Evolutionary conservation across 2,329 filamentous ascomycete species (phyloP).

Genomic region (Claviceps citrina): DNA sequence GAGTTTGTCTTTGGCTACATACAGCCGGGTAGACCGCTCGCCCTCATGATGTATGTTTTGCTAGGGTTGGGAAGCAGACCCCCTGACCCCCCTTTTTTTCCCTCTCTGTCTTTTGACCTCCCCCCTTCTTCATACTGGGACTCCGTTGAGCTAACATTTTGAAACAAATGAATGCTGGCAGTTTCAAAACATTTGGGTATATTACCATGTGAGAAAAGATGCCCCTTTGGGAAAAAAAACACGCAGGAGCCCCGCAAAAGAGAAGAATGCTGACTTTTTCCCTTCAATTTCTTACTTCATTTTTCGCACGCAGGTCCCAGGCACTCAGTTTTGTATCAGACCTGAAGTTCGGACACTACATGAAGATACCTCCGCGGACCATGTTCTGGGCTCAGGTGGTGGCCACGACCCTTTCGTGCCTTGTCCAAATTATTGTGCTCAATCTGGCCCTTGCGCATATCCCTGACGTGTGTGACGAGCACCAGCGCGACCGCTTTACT

Average conservation of each 20-base stretch:
- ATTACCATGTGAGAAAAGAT: conserved; percentile 36
- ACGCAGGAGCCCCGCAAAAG: too few species aligned
- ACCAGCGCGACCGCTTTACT: conserved; percentile 43
- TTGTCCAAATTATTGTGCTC: conserved; percentile 50
- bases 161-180: conserved; percentile 10
- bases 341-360: conserved; percentile 58
- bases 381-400: conserved; percentile 53
- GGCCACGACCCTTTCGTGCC: conserved; percentile 49
- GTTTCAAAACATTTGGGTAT: conserved; percentile 48
- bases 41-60: conserved; percentile 49
- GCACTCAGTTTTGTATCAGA: conserved; percentile 49
- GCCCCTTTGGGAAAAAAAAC: too few species aligned
- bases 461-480: conserved; percentile 43
- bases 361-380: conserved; percentile 52
- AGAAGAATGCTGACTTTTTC: too few species aligned
- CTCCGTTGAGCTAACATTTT: background rate
- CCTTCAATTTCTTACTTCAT: background rate
- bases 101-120: accelerated
- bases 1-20: conserved; percentile 65
- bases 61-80: too few species aligned
- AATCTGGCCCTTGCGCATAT: conserved; percentile 48
- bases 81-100: background rate
- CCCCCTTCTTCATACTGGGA: background rate
- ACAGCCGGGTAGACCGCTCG: conserved; percentile 54
- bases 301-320: conserved; percentile 32